Base-by-base conservation (phyloP, 2,329 filamentous ascomycete genomes). In the Pseudogymnoascus destructans region DNA sequence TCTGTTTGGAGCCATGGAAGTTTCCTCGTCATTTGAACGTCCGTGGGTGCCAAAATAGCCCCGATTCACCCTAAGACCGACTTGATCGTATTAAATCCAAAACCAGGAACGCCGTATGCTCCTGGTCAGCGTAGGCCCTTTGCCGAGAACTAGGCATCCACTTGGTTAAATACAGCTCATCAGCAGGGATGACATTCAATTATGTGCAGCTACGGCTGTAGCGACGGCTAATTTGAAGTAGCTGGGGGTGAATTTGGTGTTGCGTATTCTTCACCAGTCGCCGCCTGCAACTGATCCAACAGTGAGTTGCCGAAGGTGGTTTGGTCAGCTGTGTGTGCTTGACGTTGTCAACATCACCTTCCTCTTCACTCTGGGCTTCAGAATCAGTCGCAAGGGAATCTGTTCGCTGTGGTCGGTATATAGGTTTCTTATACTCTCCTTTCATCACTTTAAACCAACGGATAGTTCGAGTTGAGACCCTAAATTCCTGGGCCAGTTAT, bases 1-100 rank as follows among this genome's bases (percentile, higher is more conserved):
- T 30, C 46, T 5, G 46, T 17, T 52, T 52, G 23, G n/a, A 52
- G 46, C 54, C 54, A 56, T 23, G 30, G 54, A 7, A 56, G 54
- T 21, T 38, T 35, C 15, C 54, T 35, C 32, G 54, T 35, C 54
- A 56, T 56, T 52, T 52, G 9, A 2, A 25, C 46, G n/a, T 30
- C 9, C 3, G 25, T 52, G 5, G 23, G 25, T 5, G 25, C 46
- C 15, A 30, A 25, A 30, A 13, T 17, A 30, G 25, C 25, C n/a
- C 46, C 8, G 3, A 13, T 30, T 9, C 15, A 4, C 25, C 42
- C 23, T 17, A 11, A 4, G n/a, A 19, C 30, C 17, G 4, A 7
- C 25, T 52, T 52, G 30, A 30, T 30, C 5, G 23, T 30, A 52
- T 19, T 2, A 27, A 52, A 52, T n/a, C 25, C 15, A 9, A n/a